Percentiles rank a stretch among this genome's conserved stretches.
Conservation (phyloP, 2,329 filamentous ascomycete species). For the Parasarocladium wereldwijsianum region DNA sequence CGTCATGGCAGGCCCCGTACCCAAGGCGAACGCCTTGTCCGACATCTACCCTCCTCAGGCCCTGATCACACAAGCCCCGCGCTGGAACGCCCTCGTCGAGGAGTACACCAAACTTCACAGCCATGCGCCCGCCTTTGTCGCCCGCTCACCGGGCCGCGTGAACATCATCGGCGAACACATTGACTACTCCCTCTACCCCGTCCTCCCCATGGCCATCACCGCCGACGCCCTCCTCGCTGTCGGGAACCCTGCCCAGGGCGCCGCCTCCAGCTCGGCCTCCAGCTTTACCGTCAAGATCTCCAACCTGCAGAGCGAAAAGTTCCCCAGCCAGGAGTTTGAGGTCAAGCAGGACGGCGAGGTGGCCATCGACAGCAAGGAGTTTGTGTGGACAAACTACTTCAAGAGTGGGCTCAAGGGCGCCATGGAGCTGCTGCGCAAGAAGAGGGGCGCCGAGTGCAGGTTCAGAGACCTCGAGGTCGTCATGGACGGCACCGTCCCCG, state of each 20-base stretch:
- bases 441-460: constrained; percentile 43
- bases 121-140: constrained; percentile 60
- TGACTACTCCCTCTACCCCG: constrained; percentile 93
- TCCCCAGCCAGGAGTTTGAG: constrained; percentile 59
- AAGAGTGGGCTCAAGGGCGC: constrained; percentile 80
- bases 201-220: constrained; percentile 88
- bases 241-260: constrained; percentile 29
- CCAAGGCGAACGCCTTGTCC: constrained; percentile 57
- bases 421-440: constrained; percentile 59
- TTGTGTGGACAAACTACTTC: constrained; percentile 99
- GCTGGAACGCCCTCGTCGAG: constrained; percentile 63
- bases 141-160: constrained; percentile 83
- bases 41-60: constrained; percentile 75
- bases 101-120: constrained; percentile 60
- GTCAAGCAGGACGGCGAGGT: constrained; percentile 48
- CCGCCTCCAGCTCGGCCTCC: constrained; percentile 30
- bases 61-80: constrained; percentile 47
- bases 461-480: constrained; percentile 71
- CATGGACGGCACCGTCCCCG: constrained; percentile 82
- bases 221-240: constrained; percentile 85
- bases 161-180: constrained; percentile 99
- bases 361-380: constrained; percentile 70
- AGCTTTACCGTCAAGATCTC: constrained; percentile 59
- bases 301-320: constrained; percentile 65
- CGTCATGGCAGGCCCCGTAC: constrained; percentile 45